These are phyloP conservation scores for Quercus parvula DNA, from an alignment of 306 rosid species.

Conservation along the genomic window DNA sequence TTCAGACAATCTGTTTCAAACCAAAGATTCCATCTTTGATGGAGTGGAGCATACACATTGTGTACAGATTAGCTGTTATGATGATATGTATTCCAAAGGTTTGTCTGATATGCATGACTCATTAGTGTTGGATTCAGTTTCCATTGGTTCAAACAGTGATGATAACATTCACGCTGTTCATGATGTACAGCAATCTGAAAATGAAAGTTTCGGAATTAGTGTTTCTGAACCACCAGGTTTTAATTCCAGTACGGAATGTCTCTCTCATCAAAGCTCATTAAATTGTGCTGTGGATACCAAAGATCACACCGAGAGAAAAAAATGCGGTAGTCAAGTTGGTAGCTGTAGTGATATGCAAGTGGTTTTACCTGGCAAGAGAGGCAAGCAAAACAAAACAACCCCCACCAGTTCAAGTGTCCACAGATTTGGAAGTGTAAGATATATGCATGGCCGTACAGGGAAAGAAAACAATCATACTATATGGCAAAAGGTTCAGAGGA, in stretches of 20 bases:
- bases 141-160: conserved; percentile 42
- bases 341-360: conserved; percentile 20
- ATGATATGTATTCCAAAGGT: conserved; percentile 23
- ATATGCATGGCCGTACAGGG: conserved; percentile 43
- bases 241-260: conserved; percentile 30
- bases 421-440: conserved; percentile 39
- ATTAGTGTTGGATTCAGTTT: conserved; percentile 40
- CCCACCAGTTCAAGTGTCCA: conserved; percentile 40
- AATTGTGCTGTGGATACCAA: conserved; percentile 19
- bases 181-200: conserved; percentile 31
- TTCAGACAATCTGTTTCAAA: conserved; percentile 30
- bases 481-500: conserved; percentile 86
- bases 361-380: conserved; percentile 36
- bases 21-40: conserved; percentile 14
- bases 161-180: conserved; percentile 21
- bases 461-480: conserved; percentile 68
- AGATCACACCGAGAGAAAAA: conserved; percentile 35
- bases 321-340: conserved; percentile 33
- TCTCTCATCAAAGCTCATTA: conserved; percentile 21
- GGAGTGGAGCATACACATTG: conserved; percentile 25
- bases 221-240: conserved; percentile 19
- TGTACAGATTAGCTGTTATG: conserved; percentile 14
- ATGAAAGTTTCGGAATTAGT: conserved; percentile 25
- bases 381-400: conserved; percentile 42
- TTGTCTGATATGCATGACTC: conserved; percentile 25